Base-by-base conservation (phyloP, 1,284 basidiomycete species). In the Sphagnurus paluster region DNA sequence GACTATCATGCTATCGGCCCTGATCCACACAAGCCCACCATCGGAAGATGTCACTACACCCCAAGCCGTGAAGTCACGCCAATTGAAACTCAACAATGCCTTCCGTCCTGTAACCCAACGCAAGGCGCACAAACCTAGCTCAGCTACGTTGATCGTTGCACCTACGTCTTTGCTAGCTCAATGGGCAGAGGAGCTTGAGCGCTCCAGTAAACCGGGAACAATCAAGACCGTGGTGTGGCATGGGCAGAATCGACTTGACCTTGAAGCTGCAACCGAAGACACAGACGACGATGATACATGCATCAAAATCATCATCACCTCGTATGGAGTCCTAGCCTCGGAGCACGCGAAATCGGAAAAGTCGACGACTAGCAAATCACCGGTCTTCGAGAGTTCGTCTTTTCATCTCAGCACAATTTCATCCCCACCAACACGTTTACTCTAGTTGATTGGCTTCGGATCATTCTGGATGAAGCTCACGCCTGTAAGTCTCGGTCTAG, bases 1-100 rank as follows among this genome's bases (percentile, higher is more conserved):
- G 71, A 98, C 96, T 1, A 94, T 96, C 59, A 96, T 97, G 93
- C 71, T 98, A 41, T 90, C 94, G 1, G 85, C 93, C 9, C 78
- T 98, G 29, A 88, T 98, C 20, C 93, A 97, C 56, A 84, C 83
- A 9, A 91, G 88, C 52, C 77, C 76, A 30, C 75, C 74, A 14
- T 65, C 71, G 1, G 75, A 77, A 30, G 49, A 65, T n/a, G 60
- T 68, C 20, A 50, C 56, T 0, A 48, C 57, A 14, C 59, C 55
- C 1, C 58, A 61, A 8, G 51, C 53, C 8, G 56, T 65, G n/a
- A 80, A 76, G 53, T 60, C 68, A 5, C 76, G 78, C 25, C 86
- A 88, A 60, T 59, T 86, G 24, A 81, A 75, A 46, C 70, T 89
- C 11, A 79, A 84, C 57, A 75, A 60, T 39, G 77, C 79, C 1